phyloP scores from a whole-genome alignment of 192 early-diverging fungal species.

The Rhizoclosmatium sp. region DNA sequence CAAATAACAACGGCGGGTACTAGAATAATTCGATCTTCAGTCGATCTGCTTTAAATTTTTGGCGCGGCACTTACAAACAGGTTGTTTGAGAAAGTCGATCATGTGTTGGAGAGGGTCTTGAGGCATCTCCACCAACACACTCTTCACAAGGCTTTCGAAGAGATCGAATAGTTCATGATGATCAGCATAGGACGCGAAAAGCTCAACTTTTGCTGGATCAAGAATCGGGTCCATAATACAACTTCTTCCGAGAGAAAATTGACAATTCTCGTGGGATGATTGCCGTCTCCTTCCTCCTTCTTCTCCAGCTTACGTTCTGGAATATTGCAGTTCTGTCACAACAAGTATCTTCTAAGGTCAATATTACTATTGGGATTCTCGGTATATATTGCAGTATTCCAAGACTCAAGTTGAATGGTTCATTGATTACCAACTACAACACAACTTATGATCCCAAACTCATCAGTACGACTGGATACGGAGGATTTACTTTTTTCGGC shows the following conservation, averaged over 20 bases:
- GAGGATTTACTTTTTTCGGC: neutral
- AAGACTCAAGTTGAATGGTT: neutral
- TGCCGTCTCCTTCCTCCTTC: neutral
- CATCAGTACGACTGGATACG: neutral
- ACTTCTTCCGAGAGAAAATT: neutral
- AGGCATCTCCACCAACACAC: constrained; percentile 54
- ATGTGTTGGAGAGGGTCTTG: constrained; percentile 57
- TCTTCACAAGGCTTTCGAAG: constrained; percentile 50
- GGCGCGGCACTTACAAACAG: too few relatives aligned
- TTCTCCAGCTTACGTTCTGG: too few relatives aligned
- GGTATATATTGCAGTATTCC: constrained; percentile 1
- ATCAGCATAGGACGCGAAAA: constrained; percentile 60
- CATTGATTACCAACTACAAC: constrained; percentile 11
- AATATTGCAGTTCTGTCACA: neutral
- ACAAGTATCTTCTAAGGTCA: neutral
- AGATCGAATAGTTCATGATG: constrained; percentile 62
- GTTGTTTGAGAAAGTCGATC: constrained; percentile 42
- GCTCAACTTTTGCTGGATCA: constrained; percentile 38
- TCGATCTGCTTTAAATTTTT: too few relatives aligned
- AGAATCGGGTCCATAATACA: constrained; percentile 47
- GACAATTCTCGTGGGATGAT: neutral
- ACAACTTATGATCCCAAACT: neutral
- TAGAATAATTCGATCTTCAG: neutral
- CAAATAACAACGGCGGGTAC: constrained; percentile 33
- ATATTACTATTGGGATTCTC: constrained; percentile 8